A percentile compares a stretch with the other conserved stretches of the same genome.
phyloP scores from a whole-genome alignment of 306 rosid genomes.

The Cicer judaicum region DNA sequence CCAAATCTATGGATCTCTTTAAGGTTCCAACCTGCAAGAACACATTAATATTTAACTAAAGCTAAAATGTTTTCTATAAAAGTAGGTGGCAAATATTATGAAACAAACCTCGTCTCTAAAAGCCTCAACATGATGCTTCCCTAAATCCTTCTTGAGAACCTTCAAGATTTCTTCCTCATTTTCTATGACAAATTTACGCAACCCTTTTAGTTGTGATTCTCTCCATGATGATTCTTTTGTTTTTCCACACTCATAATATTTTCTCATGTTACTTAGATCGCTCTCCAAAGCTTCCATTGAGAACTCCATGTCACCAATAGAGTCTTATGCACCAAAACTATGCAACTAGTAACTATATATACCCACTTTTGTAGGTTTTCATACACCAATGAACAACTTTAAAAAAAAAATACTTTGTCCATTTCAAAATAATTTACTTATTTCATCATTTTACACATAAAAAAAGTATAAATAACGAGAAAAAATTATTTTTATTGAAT shows the following conservation, averaged over 20 bases:
- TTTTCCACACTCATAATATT: slow-evolving; percentile 55
- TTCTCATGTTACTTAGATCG: slow-evolving; percentile 54
- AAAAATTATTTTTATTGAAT: too few relatives aligned
- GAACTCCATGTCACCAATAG: slow-evolving; percentile 39
- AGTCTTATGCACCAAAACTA: slow-evolving; percentile 9
- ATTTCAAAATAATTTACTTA: too few relatives aligned
- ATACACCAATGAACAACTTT: background rate
- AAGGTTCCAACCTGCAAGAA: slow-evolving; percentile 63
- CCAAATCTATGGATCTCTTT: slow-evolving; percentile 56
- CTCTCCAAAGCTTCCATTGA: slow-evolving; percentile 37
- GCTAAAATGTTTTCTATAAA: background rate
- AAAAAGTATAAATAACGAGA: too few relatives aligned
- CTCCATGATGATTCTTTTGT: slow-evolving; percentile 80
- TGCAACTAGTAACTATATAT: slow-evolving; percentile 9
- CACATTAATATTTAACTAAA: background rate
- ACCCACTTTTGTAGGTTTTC: background rate
- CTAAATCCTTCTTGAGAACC: slow-evolving; percentile 72
- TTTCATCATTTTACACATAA: too few relatives aligned
- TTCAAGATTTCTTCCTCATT: slow-evolving; percentile 55
- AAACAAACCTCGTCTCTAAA: slow-evolving; percentile 75
- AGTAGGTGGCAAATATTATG: background rate
- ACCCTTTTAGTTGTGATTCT: slow-evolving; percentile 63
- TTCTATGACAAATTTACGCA: slow-evolving; percentile 51
- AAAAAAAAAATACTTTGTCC: too few relatives aligned
- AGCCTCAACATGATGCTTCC: slow-evolving; percentile 74